A percentile compares a stretch with the other conserved stretches of the same genome.
These are phyloP conservation scores for Suhomyces coccinellae DNA, from an alignment of 1,139 yeast species.

Conservation along the genomic window DNA sequence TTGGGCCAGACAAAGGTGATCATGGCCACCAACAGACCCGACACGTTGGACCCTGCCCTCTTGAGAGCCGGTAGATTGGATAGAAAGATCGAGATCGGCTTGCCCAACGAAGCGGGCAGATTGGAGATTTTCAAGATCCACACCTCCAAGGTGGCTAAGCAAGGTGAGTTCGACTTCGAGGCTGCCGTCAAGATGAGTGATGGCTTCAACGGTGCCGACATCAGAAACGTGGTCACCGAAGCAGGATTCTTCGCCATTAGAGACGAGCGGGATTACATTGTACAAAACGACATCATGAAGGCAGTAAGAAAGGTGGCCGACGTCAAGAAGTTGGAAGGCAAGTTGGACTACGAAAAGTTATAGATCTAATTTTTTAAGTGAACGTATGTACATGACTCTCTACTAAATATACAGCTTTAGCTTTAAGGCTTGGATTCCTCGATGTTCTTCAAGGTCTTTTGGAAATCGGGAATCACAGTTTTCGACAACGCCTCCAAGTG, in stretches of 20 bases:
- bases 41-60: conserved; percentile 97
- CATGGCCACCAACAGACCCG: conserved; percentile 99
- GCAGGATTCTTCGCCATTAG: conserved; percentile 98
- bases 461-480: conserved; percentile 32
- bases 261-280: conserved; percentile 92
- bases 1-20: conserved; percentile 97
- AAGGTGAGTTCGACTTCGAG: conserved; percentile 96
- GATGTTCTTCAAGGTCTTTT: conserved; percentile 27
- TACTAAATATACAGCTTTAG: conserved; percentile 4
- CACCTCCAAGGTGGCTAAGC: conserved; percentile 79
- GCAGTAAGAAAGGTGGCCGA: conserved; percentile 98
- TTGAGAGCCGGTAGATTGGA: conserved; percentile 98
- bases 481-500: conserved; percentile 45
- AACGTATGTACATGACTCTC: conserved; percentile 6
- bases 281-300: conserved; percentile 93
- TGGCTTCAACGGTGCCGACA: conserved; percentile 99
- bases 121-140: conserved; percentile 94
- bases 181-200: conserved; percentile 98
- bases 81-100: conserved; percentile 92
- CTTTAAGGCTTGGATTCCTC: conserved; percentile 9
- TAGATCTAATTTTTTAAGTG: conserved; percentile 4
- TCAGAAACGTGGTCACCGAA: conserved; percentile 96
- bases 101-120: conserved; percentile 97
- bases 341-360: conserved; percentile 88
- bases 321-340: conserved; percentile 95